Evolutionary conservation across 163 green algal species (phyloP).

Genomic region (Trebouxiophyceae sp.): DNA sequence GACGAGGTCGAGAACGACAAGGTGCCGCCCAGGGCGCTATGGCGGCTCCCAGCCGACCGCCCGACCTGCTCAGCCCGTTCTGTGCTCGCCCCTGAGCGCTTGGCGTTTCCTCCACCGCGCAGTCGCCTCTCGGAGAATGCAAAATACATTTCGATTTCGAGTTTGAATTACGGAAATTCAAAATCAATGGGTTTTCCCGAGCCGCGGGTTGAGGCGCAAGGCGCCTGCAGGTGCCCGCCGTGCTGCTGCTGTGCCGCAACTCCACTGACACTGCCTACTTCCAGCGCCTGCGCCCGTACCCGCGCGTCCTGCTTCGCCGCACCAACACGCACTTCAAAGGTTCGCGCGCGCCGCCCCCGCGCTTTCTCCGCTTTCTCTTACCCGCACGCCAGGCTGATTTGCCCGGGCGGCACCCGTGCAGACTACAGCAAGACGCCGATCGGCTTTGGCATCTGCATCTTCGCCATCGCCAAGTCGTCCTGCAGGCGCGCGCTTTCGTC

Average conservation of each 20-base stretch:
- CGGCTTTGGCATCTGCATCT: constrained; percentile 71
- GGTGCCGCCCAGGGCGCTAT: constrained; percentile 4
- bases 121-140: not conserved
- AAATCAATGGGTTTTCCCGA: too few species aligned
- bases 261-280: constrained; percentile 79
- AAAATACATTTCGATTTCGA: too few species aligned
- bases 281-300: constrained; percentile 76
- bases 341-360: not conserved
- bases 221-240: constrained; percentile 39
- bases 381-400: not conserved
- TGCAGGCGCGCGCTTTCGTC: too few species aligned
- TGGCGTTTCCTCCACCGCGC: not conserved
- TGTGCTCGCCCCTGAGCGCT: not conserved
- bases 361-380: not conserved
- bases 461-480: constrained; percentile 50
- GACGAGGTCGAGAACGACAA: constrained; percentile 71
- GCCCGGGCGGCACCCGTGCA: not conserved
- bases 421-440: constrained; percentile 74
- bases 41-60: not conserved
- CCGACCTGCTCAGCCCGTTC: not conserved
- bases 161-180: not conserved
- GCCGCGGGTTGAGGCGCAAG: too few species aligned
- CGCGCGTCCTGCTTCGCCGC: constrained; percentile 62
- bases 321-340: constrained; percentile 49
- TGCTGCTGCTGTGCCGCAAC: constrained; percentile 76